Percentiles rank a stretch among this genome's conserved stretches.
These are phyloP conservation scores for Wickerhamiella domercqiae DNA, from an alignment of 805 yeast genomes.

Conservation along the genomic window DNA sequence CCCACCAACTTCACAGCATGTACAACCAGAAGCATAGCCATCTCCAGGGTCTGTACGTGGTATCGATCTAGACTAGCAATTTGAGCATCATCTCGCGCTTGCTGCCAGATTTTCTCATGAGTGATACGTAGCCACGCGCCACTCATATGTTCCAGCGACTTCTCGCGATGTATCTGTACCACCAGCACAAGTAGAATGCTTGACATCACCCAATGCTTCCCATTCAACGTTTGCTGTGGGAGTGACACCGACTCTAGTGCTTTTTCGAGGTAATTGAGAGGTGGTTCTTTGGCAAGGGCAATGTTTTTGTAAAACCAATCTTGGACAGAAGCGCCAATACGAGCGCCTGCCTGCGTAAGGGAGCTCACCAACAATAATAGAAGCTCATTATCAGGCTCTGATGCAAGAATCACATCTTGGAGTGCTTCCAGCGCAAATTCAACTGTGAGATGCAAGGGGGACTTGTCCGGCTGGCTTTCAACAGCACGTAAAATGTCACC, in stretches of 20 bases:
- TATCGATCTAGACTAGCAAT: conserved; percentile 43
- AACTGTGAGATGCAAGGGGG: conserved; percentile 53
- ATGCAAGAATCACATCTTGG: conserved; percentile 33
- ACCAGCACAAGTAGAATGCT: conserved; percentile 51
- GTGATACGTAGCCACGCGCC: conserved; percentile 51
- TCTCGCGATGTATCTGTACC: conserved; percentile 39
- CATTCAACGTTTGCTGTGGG: too few relatives aligned
- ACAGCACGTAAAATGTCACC: conserved; percentile 31
- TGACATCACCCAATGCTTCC: conserved; percentile 2
- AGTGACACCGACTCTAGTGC: conserved; percentile 30
- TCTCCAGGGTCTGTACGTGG: conserved; percentile 62
- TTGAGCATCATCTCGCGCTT: conserved; percentile 39
- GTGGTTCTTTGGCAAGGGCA: conserved; percentile 28
- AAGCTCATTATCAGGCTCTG: conserved; percentile 24
- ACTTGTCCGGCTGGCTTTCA: conserved; percentile 33
- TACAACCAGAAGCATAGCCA: conserved; percentile 62
- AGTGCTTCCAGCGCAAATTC: conserved; percentile 52
- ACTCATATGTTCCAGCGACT: conserved; percentile 34
- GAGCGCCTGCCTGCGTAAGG: conserved; percentile 30
- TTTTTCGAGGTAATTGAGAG: conserved; percentile 1
- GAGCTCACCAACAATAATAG: conserved; percentile 30
- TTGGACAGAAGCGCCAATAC: conserved; percentile 34
- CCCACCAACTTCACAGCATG: conserved; percentile 45
- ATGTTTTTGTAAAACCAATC: conserved; percentile 43
- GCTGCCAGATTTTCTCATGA: conserved; percentile 57